Conservation (phyloP, 148 eudicot genomes). For the Polygonum aviculare region DNA sequence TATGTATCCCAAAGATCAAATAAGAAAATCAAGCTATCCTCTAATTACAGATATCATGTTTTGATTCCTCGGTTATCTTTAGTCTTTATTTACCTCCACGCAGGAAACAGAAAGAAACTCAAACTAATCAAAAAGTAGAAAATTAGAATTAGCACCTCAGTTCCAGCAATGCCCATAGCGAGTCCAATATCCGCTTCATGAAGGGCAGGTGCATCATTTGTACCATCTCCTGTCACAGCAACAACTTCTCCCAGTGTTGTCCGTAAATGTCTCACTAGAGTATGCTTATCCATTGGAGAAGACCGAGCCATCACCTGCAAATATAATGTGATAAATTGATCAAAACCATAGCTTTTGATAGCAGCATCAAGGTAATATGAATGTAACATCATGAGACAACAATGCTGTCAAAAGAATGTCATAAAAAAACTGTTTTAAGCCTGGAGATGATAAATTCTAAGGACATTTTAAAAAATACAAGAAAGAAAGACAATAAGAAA, state of each 20-base stretch:
- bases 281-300: conserved; percentile 80
- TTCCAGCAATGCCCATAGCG: conserved; percentile 89
- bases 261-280: conserved; percentile 56
- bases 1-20: background rate
- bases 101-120: background rate
- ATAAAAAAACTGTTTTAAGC: background rate
- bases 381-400: conserved; percentile 2
- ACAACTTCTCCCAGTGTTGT: conserved; percentile 78
- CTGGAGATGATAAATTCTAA: background rate
- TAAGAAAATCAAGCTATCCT: background rate
- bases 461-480: background rate
- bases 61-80: background rate
- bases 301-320: conserved; percentile 87
- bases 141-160: conserved; percentile 44
- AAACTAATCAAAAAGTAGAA: background rate
- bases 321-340: background rate
- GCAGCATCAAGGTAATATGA: background rate
- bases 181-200: conserved; percentile 95
- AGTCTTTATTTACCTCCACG: background rate
- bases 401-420: background rate
- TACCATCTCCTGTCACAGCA: conserved; percentile 90
- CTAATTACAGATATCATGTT: background rate
- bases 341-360: background rate
- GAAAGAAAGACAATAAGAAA: background rate
- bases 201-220: conserved; percentile 90